Evolutionary conservation across 2,329 filamentous ascomycete genomes (phyloP).

Genomic region (Fusarium pseudocircinatum): DNA sequence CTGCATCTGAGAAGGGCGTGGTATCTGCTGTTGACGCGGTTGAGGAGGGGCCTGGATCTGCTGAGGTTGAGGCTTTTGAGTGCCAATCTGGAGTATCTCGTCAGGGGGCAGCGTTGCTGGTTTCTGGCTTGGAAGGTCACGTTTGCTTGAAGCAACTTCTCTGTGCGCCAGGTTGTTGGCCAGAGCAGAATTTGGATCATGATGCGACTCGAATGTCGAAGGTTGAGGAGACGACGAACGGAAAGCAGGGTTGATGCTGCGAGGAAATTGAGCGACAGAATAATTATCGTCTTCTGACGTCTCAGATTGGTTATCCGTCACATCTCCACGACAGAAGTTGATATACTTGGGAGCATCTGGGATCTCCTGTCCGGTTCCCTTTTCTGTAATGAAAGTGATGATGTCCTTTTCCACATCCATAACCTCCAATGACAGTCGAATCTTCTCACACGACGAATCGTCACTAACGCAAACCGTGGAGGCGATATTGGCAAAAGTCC

Average conservation of each 20-base stretch:
- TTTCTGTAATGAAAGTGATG: conserved; percentile 83
- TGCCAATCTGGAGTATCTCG: conserved; percentile 32
- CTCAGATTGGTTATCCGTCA: conserved; percentile 82
- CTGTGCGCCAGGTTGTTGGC: conserved; percentile 74
- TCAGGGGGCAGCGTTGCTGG: conserved; percentile 27
- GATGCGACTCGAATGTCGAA: conserved; percentile 90
- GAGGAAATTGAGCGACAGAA: conserved; percentile 93
- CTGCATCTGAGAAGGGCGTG: conserved; percentile 12
- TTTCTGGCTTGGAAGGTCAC: conserved; percentile 66
- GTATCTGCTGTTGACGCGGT: conserved; percentile 17
- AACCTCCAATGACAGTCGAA: conserved; percentile 89
- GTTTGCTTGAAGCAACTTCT: conserved; percentile 56
- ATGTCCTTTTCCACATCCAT: conserved; percentile 99
- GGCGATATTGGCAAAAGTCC: conserved; percentile 97
- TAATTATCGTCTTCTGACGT: conserved; percentile 88
- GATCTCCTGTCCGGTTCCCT: conserved; percentile 94
- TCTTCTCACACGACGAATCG: conserved; percentile 95
- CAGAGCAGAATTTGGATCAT: conserved; percentile 81
- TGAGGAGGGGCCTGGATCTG: conserved; percentile 24
- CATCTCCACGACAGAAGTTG: conserved; percentile 94
- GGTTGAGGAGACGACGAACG: conserved; percentile 96
- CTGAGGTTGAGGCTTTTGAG: conserved; percentile 19
- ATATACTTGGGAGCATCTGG: conserved; percentile 97
- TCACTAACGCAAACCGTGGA: conserved; percentile 98
- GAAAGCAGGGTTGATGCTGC: conserved; percentile 95